Percentiles rank a stretch among this genome's conserved stretches.
Evolutionary conservation across 257 asterid genomes (phyloP).

Genomic region (Solanum gracilifrons): DNA sequence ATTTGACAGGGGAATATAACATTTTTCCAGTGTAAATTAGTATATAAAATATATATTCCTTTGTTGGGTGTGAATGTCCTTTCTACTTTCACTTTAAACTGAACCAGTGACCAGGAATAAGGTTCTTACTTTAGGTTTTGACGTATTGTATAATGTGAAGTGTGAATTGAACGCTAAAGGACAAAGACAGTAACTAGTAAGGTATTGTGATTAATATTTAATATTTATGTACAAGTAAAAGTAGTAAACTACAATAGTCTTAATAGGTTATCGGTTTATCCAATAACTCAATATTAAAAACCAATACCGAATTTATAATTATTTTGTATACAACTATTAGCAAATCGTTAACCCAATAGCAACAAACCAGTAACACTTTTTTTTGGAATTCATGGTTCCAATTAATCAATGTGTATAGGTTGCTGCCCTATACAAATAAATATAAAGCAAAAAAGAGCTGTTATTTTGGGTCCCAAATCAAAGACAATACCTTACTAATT

Average conservation of each 20-base stretch:
- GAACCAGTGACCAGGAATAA: neutral
- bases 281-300: no score
- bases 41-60: neutral
- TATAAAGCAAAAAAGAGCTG: neutral
- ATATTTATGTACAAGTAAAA: no score
- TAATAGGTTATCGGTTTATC: fast-evolving
- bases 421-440: neutral
- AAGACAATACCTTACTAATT: neutral
- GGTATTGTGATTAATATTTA: no score
- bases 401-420: neutral
- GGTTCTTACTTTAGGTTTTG: no score
- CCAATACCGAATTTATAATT: fast-evolving
- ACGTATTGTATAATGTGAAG: no score
- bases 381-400: neutral
- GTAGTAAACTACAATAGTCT: no score
- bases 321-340: no score
- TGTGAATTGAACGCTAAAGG: neutral
- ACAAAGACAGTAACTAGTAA: neutral
- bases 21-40: neutral
- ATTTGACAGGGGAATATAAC: neutral
- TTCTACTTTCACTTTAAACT: neutral
- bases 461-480: neutral
- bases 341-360: no score
- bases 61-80: neutral
- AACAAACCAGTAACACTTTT: no score